Conservation (phyloP, 2,329 filamentous ascomycete species). For the Cytospora piceicola region DNA sequence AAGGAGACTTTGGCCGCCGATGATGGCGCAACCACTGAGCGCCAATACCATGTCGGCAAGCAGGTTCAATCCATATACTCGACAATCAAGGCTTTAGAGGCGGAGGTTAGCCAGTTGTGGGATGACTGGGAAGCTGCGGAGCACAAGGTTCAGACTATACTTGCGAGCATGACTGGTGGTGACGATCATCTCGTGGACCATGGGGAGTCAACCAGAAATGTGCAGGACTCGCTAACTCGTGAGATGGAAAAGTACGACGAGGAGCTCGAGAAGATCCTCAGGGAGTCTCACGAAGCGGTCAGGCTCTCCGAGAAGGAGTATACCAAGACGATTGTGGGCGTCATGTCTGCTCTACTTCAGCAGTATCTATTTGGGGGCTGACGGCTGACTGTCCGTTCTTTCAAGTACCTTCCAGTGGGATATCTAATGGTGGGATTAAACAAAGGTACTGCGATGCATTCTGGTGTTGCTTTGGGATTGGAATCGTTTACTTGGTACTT, state of each 20-base stretch:
- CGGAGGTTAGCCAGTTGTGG: conserved; percentile 31
- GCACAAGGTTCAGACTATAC: conserved; percentile 44
- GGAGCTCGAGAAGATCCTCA: conserved; percentile 21
- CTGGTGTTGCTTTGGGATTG: not conserved
- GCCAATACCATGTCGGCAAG: conserved; percentile 14
- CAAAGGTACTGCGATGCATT: not conserved
- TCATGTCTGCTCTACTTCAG: conserved; percentile 27
- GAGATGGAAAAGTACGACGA: conserved; percentile 18
- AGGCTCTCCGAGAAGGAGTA: conserved; percentile 25
- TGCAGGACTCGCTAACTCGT: conserved; percentile 13
- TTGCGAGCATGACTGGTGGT: conserved; percentile 17
- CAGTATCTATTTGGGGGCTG: conserved; percentile 28
- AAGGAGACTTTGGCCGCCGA: not conserved
- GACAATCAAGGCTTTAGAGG: conserved; percentile 29
- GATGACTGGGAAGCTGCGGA: conserved; percentile 45
- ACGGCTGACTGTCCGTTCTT: not conserved
- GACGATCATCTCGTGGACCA: not conserved
- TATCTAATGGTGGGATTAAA: not conserved
- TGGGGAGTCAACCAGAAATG: not conserved
- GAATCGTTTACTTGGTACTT: not conserved
- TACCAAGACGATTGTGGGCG: conserved; percentile 25
- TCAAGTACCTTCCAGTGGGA: not conserved
- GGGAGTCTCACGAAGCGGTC: conserved; percentile 22
- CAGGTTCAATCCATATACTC: conserved; percentile 28
- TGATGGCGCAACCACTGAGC: not conserved